Evolutionary conservation across 805 yeast genomes (phyloP).

Genomic region (Saturnispora ahearnii): DNA sequence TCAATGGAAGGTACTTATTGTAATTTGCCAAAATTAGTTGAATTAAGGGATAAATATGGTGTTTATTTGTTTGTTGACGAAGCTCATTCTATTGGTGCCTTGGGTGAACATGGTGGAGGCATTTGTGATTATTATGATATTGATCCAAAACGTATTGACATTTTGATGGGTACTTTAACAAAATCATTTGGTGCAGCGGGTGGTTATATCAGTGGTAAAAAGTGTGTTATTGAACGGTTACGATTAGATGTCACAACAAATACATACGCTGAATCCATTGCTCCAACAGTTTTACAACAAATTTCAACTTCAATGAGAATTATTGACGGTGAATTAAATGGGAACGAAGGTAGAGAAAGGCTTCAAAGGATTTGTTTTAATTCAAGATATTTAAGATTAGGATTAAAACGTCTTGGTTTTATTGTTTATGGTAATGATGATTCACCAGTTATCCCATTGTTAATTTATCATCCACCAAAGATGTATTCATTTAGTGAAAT

Average conservation of each 20-base stretch:
- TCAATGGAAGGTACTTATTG: slow-evolving; percentile 91
- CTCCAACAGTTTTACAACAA: slow-evolving; percentile 90
- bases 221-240: slow-evolving; percentile 61
- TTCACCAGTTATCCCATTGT: slow-evolving; percentile 88
- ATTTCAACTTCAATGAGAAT: slow-evolving; percentile 71
- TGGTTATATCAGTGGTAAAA: slow-evolving; percentile 83
- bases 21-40: slow-evolving; percentile 67
- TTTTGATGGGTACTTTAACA: slow-evolving; percentile 95
- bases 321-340: slow-evolving; percentile 72
- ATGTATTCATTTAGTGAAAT: slow-evolving; percentile 88
- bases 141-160: slow-evolving; percentile 66
- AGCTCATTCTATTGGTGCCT: slow-evolving; percentile 98
- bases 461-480: slow-evolving; percentile 83
- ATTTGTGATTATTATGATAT: slow-evolving; percentile 88
- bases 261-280: slow-evolving; percentile 71
- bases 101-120: slow-evolving; percentile 92
- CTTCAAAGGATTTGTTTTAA: slow-evolving; percentile 91
- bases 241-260: slow-evolving; percentile 66
- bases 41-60: slow-evolving; percentile 72
- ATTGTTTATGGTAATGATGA: slow-evolving; percentile 93
- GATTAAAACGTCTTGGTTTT: slow-evolving; percentile 85
- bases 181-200: slow-evolving; percentile 99
- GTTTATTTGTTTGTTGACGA: slow-evolving; percentile 90
- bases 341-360: slow-evolving; percentile 90
- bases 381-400: slow-evolving; percentile 85